Percentiles rank a stretch among this genome's conserved stretches.
Conservation (phyloP, 192 early-diverging fungal species). For the Dissophora ornata region DNA sequence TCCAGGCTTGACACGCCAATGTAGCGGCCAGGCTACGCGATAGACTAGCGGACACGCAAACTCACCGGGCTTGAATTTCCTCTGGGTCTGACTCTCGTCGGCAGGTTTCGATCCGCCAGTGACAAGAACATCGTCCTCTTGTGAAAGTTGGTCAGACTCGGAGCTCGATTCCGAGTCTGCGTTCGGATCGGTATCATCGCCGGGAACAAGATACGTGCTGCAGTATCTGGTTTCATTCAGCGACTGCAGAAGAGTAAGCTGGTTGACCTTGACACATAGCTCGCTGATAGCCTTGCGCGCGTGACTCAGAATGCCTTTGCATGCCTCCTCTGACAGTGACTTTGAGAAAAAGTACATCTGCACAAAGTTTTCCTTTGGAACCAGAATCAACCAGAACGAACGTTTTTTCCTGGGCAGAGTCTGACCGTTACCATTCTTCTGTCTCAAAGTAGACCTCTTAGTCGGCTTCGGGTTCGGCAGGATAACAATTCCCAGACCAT, state of each 20-base stretch:
- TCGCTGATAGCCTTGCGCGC: conserved; percentile 66
- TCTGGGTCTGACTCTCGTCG: conserved; percentile 28
- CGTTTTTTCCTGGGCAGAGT: conserved; percentile 29
- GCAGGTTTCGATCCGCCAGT: conserved; percentile 22
- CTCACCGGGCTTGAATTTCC: conserved; percentile 68
- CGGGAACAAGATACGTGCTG: conserved; percentile 60
- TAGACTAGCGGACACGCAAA: conserved; percentile 80
- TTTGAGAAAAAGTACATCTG: conserved; percentile 81
- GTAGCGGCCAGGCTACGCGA: conserved; percentile 71
- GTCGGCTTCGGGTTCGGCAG: conserved; percentile 17
- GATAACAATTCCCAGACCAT: conserved; percentile 65
- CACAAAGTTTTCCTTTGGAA: conserved; percentile 61
- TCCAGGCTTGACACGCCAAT: conserved; percentile 77
- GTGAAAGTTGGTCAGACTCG: conserved; percentile 63
- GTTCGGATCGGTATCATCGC: conserved; percentile 23
- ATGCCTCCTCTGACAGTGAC: conserved; percentile 59
- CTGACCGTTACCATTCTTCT: conserved; percentile 19
- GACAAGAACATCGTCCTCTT: conserved; percentile 64
- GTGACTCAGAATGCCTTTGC: conserved; percentile 63
- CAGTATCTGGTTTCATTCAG: conserved; percentile 71
- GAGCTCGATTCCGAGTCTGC: conserved; percentile 44
- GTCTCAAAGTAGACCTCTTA: not conserved
- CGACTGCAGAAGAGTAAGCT: conserved; percentile 67
- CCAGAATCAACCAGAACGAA: conserved; percentile 75
- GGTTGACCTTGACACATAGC: conserved; percentile 75